These are phyloP conservation scores for Sonneratia caseolaris DNA, from an alignment of 345 rosid genomes.

Conservation along the genomic window DNA sequence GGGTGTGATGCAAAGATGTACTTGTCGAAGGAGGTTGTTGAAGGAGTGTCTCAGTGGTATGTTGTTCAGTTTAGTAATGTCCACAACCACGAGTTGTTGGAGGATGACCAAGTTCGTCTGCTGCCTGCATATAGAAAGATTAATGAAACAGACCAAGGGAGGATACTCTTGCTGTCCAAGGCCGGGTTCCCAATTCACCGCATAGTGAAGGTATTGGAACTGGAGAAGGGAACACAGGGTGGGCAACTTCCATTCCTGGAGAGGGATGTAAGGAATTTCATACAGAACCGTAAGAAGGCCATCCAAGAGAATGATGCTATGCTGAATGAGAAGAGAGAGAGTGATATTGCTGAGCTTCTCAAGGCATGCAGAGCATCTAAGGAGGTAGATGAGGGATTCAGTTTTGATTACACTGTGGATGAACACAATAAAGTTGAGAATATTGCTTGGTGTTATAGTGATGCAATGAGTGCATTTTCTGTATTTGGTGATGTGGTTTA, in stretches of 20 bases:
- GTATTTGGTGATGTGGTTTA: slow-evolving; percentile 68
- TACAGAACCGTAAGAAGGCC: slow-evolving; percentile 71
- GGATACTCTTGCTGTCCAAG: slow-evolving; percentile 77
- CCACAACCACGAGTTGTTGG: slow-evolving; percentile 88
- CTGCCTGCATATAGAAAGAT: slow-evolving; percentile 94
- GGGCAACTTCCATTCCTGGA: slow-evolving; percentile 87
- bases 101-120: slow-evolving; percentile 84
- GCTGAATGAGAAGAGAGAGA: slow-evolving; percentile 63
- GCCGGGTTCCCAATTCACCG: slow-evolving; percentile 91
- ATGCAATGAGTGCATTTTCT: slow-evolving; percentile 43
- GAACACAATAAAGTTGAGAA: slow-evolving; percentile 63
- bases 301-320: slow-evolving; percentile 81
- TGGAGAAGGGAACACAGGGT: slow-evolving; percentile 76
- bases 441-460: slow-evolving; percentile 81
- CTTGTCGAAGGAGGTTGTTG: slow-evolving; percentile 62
- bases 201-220: slow-evolving; percentile 74
- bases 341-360: slow-evolving; percentile 58
- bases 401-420: slow-evolving; percentile 55
- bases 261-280: slow-evolving; percentile 90
- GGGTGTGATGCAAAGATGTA: slow-evolving; percentile 92
- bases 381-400: slow-evolving; percentile 60
- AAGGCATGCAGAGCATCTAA: slow-evolving; percentile 60
- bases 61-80: slow-evolving; percentile 89
- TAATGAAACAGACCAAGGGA: slow-evolving; percentile 75
- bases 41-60: slow-evolving; percentile 62